These are phyloP conservation scores for Oryza australiensis DNA, from an alignment of 176 grass and related monocot species.

Conservation along the genomic window DNA sequence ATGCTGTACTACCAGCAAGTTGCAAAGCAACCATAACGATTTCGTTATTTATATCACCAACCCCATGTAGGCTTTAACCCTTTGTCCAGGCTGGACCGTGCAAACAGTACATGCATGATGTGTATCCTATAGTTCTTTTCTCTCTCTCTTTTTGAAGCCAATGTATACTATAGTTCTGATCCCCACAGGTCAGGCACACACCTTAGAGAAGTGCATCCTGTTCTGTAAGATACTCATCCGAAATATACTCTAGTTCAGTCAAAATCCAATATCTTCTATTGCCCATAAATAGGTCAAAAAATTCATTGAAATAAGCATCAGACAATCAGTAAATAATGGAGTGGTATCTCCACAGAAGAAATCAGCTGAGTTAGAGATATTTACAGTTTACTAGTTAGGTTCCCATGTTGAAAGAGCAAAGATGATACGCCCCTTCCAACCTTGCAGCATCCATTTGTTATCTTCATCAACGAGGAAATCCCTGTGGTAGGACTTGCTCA, in stretches of 20 bases:
- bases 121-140: background rate
- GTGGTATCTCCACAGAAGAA: background rate
- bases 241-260: background rate
- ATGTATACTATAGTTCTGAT: background rate
- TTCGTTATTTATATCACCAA: background rate
- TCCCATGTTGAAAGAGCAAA: slow-evolving; percentile 45
- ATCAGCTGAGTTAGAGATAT: background rate
- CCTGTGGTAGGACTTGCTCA: slow-evolving; percentile 39
- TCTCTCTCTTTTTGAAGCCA: no score
- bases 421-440: slow-evolving; percentile 53
- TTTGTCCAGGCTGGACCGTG: background rate
- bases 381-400: slow-evolving; percentile 19
- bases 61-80: background rate
- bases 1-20: background rate
- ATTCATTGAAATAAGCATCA: slow-evolving; percentile 14
- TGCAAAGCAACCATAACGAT: background rate
- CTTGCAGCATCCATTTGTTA: slow-evolving; percentile 51
- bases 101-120: background rate
- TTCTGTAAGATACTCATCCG: background rate
- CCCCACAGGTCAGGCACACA: background rate
- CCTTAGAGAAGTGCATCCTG: background rate
- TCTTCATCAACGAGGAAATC: slow-evolving; percentile 57
- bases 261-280: background rate
- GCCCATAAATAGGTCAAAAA: slow-evolving; percentile 1
- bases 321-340: slow-evolving; percentile 15